Percentiles rank a stretch among this genome's conserved stretches.
These are phyloP conservation scores for Fusarium sp. DNA, from an alignment of 2,329 filamentous ascomycete genomes.

Conservation along the genomic window DNA sequence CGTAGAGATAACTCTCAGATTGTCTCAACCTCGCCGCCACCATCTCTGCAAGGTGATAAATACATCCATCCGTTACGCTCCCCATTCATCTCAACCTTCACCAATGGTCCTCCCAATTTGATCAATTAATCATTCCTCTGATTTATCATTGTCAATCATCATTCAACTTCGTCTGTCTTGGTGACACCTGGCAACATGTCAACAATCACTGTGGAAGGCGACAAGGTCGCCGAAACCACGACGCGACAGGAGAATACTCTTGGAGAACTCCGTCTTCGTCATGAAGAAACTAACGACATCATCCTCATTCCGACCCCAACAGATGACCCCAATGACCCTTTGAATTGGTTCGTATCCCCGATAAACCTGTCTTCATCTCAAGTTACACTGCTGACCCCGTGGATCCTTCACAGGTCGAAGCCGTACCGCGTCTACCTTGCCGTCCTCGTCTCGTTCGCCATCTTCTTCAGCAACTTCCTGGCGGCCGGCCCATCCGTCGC, in stretches of 20 bases:
- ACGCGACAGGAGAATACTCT: constrained; percentile 13
- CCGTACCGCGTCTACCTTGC: constrained; percentile 25
- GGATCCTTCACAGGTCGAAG: constrained; percentile 48
- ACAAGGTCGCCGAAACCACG: background rate
- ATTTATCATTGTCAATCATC: background rate
- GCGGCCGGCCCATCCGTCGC: constrained; percentile 27
- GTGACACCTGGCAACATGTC: background rate
- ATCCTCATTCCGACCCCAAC: constrained; percentile 62
- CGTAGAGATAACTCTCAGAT: background rate
- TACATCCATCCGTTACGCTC: constrained; percentile 1
- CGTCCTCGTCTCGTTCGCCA: constrained; percentile 24
- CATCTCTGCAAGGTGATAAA: background rate
- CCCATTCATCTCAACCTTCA: background rate
- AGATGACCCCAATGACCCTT: constrained; percentile 59
- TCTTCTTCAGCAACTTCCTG: constrained; percentile 30
- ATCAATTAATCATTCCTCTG: background rate
- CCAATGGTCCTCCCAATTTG: background rate
- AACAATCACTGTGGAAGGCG: background rate
- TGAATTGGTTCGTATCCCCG: constrained; percentile 51
- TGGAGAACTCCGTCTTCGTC: constrained; percentile 26
- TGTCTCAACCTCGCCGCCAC: background rate
- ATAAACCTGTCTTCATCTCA: background rate
- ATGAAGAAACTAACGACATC: constrained; percentile 53
- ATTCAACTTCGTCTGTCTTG: background rate
- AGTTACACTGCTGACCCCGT: background rate